These are phyloP conservation scores for Boletus pseudopeckii DNA, from an alignment of 768 basidiomycete species.

Conservation along the genomic window DNA sequence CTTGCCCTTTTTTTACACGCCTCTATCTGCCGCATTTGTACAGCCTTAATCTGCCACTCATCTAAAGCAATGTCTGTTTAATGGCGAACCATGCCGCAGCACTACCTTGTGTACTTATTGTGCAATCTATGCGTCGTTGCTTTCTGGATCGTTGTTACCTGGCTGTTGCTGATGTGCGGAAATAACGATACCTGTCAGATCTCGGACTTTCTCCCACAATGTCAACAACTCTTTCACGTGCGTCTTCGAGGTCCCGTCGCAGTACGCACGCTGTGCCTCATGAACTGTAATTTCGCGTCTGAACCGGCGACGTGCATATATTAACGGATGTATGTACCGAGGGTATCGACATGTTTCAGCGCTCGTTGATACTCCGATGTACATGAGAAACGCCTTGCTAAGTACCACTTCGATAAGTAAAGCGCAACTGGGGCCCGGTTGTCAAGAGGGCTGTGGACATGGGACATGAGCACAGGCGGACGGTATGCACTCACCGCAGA, in stretches of 20 bases:
- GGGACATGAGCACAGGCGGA: no score
- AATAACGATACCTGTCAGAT: neutral
- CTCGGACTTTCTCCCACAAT: no score
- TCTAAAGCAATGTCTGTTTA: constrained; percentile 42
- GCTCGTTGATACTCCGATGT: no score
- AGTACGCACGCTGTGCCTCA: no score
- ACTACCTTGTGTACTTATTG: constrained; percentile 40
- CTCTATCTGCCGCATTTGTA: constrained; percentile 48
- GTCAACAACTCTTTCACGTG: no score
- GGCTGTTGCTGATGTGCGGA: neutral
- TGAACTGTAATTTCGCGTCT: neutral
- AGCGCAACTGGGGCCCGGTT: no score
- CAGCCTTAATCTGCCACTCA: constrained; percentile 37
- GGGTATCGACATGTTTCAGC: neutral
- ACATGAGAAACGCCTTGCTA: no score
- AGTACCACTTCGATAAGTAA: no score
- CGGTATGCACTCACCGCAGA: no score
- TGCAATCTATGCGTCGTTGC: constrained; percentile 36
- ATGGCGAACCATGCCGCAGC: constrained; percentile 36
- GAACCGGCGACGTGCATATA: neutral
- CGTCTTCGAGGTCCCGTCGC: no score
- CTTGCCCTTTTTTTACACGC: constrained; percentile 21
- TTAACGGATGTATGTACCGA: neutral
- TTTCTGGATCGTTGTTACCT: constrained; percentile 7
- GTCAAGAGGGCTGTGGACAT: no score